phyloP scores from a whole-genome alignment of 139 green algal species.

The Chlorella sp. region DNA sequence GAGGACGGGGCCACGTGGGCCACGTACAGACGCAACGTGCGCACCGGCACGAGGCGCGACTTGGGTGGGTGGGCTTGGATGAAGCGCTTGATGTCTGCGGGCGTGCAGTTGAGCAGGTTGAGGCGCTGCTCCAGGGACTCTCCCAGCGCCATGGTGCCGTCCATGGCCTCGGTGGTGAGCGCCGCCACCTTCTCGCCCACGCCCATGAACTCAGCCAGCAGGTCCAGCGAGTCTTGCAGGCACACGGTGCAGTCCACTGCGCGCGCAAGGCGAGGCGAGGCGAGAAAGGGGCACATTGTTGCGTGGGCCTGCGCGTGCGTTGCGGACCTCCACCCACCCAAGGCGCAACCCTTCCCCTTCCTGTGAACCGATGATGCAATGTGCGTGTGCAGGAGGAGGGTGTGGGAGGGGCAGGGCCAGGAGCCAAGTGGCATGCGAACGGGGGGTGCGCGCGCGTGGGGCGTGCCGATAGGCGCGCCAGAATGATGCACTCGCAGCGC shows the following conservation, averaged over 20 bases:
- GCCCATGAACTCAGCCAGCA: constrained; percentile 66
- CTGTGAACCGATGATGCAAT: no score
- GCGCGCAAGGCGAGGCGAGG: no score
- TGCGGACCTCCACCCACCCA: not conserved
- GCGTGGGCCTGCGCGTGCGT: not conserved
- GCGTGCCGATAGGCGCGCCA: no score
- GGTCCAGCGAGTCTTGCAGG: constrained; percentile 54
- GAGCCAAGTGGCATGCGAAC: no score
- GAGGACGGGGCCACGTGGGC: not conserved
- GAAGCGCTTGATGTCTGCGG: constrained; percentile 51
- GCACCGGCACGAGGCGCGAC: constrained; percentile 37
- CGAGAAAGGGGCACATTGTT: not conserved
- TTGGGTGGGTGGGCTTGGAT: constrained; percentile 41
- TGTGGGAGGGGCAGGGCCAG: no score
- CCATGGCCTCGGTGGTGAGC: constrained; percentile 62
- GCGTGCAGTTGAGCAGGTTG: constrained; percentile 47
- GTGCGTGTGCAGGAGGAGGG: no score
- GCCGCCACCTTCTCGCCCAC: constrained; percentile 40
- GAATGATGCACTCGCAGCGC: not conserved
- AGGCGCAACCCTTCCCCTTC: not conserved
- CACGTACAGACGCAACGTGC: not conserved
- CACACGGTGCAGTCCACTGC: constrained; percentile 46
- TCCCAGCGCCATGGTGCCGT: constrained; percentile 55
- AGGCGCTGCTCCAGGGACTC: constrained; percentile 51
- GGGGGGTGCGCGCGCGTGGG: no score